Conservation (phyloP, 1,284 basidiomycete species). For the Entoloma clypeatum region DNA sequence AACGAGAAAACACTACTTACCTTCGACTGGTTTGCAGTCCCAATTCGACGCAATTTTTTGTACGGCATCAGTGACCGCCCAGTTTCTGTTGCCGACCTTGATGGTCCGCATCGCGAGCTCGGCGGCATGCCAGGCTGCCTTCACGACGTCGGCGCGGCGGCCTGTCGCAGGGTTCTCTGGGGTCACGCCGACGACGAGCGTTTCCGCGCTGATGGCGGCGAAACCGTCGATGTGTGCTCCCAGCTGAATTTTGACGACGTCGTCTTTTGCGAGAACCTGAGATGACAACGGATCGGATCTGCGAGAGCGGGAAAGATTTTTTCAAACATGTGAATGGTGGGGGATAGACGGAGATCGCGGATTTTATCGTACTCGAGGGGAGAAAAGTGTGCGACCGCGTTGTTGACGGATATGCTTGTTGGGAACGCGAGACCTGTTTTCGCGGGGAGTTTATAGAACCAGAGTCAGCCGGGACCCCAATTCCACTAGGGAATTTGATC, state of each 20-base stretch:
- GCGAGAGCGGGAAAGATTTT: slow-evolving; percentile 14
- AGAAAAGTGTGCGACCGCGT: slow-evolving; percentile 79
- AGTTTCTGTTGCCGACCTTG: slow-evolving; percentile 92
- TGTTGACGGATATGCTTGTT: slow-evolving; percentile 91
- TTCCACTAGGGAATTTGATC: not conserved
- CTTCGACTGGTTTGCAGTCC: slow-evolving; percentile 88
- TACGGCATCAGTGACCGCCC: slow-evolving; percentile 88
- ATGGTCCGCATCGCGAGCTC: slow-evolving; percentile 87
- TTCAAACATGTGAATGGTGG: slow-evolving; percentile 15
- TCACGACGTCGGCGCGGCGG: slow-evolving; percentile 84
- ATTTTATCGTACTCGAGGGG: slow-evolving; percentile 63
- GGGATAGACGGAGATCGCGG: slow-evolving; percentile 17
- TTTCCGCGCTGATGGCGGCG: slow-evolving; percentile 88
- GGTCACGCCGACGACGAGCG: slow-evolving; percentile 80
- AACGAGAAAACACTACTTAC: slow-evolving; percentile 38
- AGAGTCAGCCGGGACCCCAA: slow-evolving; percentile 11
- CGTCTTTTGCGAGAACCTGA: slow-evolving; percentile 75
- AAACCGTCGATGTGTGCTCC: slow-evolving; percentile 97
- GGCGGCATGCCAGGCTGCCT: slow-evolving; percentile 90
- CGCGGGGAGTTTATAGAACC: not conserved
- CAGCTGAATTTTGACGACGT: slow-evolving; percentile 94
- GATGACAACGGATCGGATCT: slow-evolving; percentile 70
- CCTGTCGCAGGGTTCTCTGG: slow-evolving; percentile 76
- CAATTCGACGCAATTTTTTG: slow-evolving; percentile 70
- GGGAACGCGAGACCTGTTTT: slow-evolving; percentile 88